Percentiles rank a stretch among this genome's conserved stretches.
Evolutionary conservation across 345 rosid species (phyloP).

Genomic region (Eucalyptus melliodora): DNA sequence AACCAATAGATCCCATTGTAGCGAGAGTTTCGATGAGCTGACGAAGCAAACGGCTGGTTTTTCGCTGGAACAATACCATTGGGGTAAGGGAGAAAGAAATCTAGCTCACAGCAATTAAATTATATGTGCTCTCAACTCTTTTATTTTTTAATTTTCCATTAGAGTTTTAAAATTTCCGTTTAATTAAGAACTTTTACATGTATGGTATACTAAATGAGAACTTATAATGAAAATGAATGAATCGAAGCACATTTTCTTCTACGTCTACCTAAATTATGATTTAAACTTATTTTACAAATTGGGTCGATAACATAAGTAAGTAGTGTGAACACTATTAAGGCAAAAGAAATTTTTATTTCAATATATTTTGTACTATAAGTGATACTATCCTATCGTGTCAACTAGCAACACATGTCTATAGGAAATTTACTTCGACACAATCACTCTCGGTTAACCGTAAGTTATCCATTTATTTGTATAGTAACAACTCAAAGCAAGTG

Average conservation of each 20-base stretch:
- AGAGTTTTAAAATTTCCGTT: neutral
- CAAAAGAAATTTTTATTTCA: neutral
- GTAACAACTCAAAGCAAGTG: neutral
- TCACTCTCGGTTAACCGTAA: neutral
- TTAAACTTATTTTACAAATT: neutral
- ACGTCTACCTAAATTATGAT: neutral
- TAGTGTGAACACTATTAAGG: neutral
- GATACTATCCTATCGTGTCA: fast-evolving
- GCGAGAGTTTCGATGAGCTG: neutral
- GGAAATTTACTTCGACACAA: neutral
- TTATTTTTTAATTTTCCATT: neutral
- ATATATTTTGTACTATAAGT: neutral
- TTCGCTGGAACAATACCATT: neutral
- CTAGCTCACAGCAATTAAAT: neutral
- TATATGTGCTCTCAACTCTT: neutral
- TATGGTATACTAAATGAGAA: neutral
- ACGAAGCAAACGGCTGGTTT: neutral
- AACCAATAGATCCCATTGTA: neutral
- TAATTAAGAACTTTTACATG: neutral
- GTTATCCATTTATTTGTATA: neutral
- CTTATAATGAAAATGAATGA: neutral
- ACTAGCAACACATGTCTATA: neutral
- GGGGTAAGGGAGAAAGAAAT: neutral
- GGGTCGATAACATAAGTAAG: neutral
- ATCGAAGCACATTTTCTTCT: neutral